These are phyloP conservation scores for Zymoseptoria passerinii DNA, from an alignment of 2,329 filamentous ascomycete genomes.

Conservation along the genomic window DNA sequence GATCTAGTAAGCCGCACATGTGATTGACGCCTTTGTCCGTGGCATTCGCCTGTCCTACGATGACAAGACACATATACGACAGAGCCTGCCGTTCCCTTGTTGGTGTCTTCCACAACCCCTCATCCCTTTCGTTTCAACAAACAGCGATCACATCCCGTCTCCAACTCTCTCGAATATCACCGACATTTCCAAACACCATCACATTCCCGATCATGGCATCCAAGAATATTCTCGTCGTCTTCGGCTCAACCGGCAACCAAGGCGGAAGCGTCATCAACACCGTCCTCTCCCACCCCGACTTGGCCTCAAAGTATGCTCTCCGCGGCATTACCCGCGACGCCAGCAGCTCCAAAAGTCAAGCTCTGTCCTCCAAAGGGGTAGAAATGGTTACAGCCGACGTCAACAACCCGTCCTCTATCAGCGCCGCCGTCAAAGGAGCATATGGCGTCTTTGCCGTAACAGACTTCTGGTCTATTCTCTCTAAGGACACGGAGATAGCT, in stretches of 20 bases:
- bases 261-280: constrained; percentile 47
- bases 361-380: constrained; percentile 39
- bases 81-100: neutral
- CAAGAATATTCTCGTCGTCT: constrained; percentile 45
- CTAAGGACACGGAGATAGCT: constrained; percentile 25
- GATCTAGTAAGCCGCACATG: neutral
- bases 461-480: constrained; percentile 41
- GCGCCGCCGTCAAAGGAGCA: constrained; percentile 39
- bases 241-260: constrained; percentile 54
- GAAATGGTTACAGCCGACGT: constrained; percentile 48
- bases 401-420: constrained; percentile 39
- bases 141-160: neutral
- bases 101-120: neutral
- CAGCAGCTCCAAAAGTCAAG: constrained; percentile 37
- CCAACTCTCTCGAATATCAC: neutral
- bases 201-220: constrained; percentile 10
- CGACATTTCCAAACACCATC: neutral
- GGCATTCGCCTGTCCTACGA: neutral
- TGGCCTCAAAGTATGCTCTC: constrained; percentile 43
- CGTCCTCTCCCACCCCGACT: constrained; percentile 36
- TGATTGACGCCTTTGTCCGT: neutral
- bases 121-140: too few species aligned
- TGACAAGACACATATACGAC: neutral
- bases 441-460: constrained; percentile 47
- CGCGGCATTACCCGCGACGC: constrained; percentile 49